Percentiles rank a stretch among this genome's conserved stretches.
Evolutionary conservation across 2,329 filamentous ascomycete genomes (phyloP).

Genomic region (Colletotrichum aenigma): DNA sequence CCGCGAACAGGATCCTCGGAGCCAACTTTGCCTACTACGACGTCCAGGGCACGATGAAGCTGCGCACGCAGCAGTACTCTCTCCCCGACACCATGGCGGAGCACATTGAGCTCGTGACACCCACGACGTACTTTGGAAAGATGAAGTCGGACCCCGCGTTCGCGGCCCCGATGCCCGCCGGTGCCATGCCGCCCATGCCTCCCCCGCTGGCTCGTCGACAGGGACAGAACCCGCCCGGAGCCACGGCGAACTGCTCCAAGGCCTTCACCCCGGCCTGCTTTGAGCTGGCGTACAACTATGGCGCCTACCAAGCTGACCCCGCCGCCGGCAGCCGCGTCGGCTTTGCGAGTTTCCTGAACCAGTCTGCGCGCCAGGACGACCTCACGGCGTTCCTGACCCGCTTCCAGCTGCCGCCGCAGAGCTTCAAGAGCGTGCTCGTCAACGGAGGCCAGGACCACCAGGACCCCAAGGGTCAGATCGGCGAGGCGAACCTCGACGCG

Average conservation of each 20-base stretch:
- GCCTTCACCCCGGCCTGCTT: slow-evolving; percentile 51
- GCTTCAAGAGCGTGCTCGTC: slow-evolving; percentile 45
- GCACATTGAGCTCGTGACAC: slow-evolving; percentile 48
- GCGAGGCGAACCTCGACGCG: slow-evolving; percentile 69
- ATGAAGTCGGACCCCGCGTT: slow-evolving; percentile 18
- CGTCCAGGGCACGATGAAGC: slow-evolving; percentile 38
- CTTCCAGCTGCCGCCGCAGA: slow-evolving; percentile 46
- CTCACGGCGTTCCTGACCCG: slow-evolving; percentile 37
- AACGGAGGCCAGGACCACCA: slow-evolving; percentile 46
- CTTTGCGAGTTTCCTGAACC: slow-evolving; percentile 56
- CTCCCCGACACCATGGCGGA: slow-evolving; percentile 35
- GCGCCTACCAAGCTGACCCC: slow-evolving; percentile 46
- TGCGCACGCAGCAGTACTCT: slow-evolving; percentile 30
- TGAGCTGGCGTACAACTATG: slow-evolving; percentile 52
- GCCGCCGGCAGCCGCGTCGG: slow-evolving; percentile 51
- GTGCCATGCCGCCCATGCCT: background rate
- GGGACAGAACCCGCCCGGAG: slow-evolving; percentile 14
- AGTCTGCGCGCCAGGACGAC: slow-evolving; percentile 52
- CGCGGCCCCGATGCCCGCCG: background rate
- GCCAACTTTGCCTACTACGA: slow-evolving; percentile 47
- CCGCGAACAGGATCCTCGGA: slow-evolving; percentile 41
- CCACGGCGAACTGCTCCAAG: slow-evolving; percentile 28
- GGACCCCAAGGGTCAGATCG: slow-evolving; percentile 26
- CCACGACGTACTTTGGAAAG: slow-evolving; percentile 50
- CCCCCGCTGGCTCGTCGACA: background rate